These are phyloP conservation scores for Apiotrichum mycotoxinovorans DNA, from an alignment of 1,284 basidiomycete genomes.

Conservation along the genomic window DNA sequence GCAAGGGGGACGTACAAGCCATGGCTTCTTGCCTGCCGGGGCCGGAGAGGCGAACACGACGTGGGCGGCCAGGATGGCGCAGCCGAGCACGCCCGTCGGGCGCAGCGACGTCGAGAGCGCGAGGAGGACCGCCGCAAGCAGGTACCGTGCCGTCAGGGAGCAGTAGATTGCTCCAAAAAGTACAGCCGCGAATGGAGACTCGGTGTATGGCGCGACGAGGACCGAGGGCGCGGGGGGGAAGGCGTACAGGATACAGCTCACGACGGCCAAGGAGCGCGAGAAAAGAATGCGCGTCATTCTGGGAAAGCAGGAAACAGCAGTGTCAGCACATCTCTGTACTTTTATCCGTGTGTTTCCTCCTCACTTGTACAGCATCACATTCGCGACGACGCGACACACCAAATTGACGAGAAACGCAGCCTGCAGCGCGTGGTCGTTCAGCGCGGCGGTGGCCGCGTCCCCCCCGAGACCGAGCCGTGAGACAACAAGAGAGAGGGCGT, in stretches of 20 bases:
- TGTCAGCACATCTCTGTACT: no score
- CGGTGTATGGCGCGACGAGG: slow-evolving; percentile 69
- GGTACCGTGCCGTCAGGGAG: slow-evolving; percentile 51
- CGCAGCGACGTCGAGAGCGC: slow-evolving; percentile 66
- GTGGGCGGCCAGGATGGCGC: slow-evolving; percentile 60
- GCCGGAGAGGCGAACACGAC: neutral
- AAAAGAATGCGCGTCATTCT: slow-evolving; percentile 40
- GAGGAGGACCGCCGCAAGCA: slow-evolving; percentile 58
- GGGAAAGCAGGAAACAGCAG: neutral
- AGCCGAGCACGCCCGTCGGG: slow-evolving; percentile 74
- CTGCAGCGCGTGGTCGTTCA: slow-evolving; percentile 26
- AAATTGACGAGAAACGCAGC: slow-evolving; percentile 34
- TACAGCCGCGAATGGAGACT: slow-evolving; percentile 77
- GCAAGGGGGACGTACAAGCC: neutral
- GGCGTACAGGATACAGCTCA: slow-evolving; percentile 66
- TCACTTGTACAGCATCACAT: slow-evolving; percentile 61
- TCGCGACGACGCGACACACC: slow-evolving; percentile 41
- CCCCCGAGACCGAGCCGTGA: neutral
- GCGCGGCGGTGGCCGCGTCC: no score
- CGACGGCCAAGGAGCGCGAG: slow-evolving; percentile 57
- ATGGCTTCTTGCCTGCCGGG: neutral
- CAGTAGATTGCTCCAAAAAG: slow-evolving; percentile 64
- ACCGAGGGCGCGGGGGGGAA: slow-evolving; percentile 76
- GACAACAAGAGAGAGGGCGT: slow-evolving; percentile 16
- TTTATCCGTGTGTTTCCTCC: no score